phyloP scores from a whole-genome alignment of 2,329 filamentous ascomycete genomes.

The Arthrinium phaeospermum region DNA sequence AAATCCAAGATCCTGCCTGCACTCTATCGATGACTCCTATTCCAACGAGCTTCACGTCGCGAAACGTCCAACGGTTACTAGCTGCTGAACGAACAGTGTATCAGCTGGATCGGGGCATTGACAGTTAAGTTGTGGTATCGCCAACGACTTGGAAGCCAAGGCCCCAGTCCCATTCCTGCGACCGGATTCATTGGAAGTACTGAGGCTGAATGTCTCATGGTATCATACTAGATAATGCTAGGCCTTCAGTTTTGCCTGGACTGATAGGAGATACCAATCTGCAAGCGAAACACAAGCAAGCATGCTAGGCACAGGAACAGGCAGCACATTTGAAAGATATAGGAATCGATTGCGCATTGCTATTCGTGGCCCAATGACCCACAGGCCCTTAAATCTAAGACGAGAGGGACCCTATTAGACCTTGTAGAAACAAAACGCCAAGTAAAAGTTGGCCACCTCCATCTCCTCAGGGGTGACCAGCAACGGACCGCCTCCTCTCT shows the following conservation, averaged over 20 bases:
- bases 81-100: too few species aligned
- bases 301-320: neutral
- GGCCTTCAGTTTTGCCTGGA: neutral
- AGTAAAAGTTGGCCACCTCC: constrained; percentile 90
- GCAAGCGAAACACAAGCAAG: neutral
- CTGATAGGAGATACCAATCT: too few species aligned
- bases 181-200: neutral
- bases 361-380: neutral
- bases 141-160: too few species aligned
- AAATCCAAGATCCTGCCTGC: too few species aligned
- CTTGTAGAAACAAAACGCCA: constrained; percentile 97
- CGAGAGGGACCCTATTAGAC: constrained; percentile 55
- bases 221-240: neutral
- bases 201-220: too few species aligned
- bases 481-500: constrained; percentile 68
- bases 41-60: too few species aligned
- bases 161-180: too few species aligned
- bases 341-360: neutral
- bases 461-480: constrained; percentile 85
- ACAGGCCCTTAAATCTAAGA: neutral
- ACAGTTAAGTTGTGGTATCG: too few species aligned
- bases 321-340: neutral
- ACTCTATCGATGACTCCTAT: too few species aligned
- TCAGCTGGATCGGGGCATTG: too few species aligned
- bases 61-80: too few species aligned